Evolutionary conservation across 768 basidiomycete species (phyloP), one percentile per base, ranked within the genome.

Genomic region (Mycena filopes): DNA sequence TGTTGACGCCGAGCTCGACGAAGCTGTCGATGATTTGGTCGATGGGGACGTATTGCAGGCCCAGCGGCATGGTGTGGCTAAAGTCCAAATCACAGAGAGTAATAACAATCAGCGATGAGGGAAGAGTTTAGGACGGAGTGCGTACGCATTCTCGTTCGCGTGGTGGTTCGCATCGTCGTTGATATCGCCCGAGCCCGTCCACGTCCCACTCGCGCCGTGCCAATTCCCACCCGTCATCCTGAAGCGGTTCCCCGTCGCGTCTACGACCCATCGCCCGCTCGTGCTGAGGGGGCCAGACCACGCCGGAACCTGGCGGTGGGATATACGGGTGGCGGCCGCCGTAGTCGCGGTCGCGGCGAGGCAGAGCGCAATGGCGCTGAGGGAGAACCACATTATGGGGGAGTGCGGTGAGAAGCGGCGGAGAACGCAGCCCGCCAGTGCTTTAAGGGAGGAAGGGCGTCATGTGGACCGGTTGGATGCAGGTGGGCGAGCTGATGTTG

Each of bases 11-110:
- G 25, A 65, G 5, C 36, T 66, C 55, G 23, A 54, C 47, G 46
- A 69, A 69, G 38, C 60, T 65, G 45, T 66, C 68, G 33, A 69
- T 53, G n/a, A 69, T 66, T 29, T 65, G 38, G 56, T 53, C 68
- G 21, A 69, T 69, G 15, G 68, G 68, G 4, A 69, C 65, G 64
- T 69, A 69, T 63, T 69, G 64, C 20, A 69, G 60, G 3, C 60
- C 68, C 26, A 69, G 60, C 8, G 68, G 68, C 63, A 69, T 65
- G 10, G 64, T 69, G 42, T 69, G 68, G 3, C 66, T 67, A 13
- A 36, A 36, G 10, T n/a, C n/a, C n/a, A n/a, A n/a, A n/a, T n/a
- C n/a, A n/a, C n/a, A n/a, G n/a, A n/a, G n/a, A 33, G 31, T 5
- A 33, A 33, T 12, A 12, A 33, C 31, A 33, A 33, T 33, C 7